Conservation (phyloP, 306 rosid genomes). For the Benincasa hispida region DNA sequence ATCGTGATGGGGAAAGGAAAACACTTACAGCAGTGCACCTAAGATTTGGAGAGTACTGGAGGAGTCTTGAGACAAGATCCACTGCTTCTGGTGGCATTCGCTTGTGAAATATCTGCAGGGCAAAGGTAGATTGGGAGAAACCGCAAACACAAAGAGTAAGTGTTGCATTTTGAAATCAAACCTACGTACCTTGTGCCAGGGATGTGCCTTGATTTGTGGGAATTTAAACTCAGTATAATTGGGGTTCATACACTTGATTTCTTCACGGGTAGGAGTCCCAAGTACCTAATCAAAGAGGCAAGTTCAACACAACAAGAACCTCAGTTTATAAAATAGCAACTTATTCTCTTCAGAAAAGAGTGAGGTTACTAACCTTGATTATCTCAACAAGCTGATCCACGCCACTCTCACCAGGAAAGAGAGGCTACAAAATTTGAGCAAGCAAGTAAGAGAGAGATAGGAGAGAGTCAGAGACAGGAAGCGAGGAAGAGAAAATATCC, state of each 20-base stretch:
- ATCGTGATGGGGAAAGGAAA: neutral
- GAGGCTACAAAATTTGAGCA: constrained; percentile 37
- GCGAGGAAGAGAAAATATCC: neutral
- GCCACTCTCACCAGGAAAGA: constrained; percentile 60
- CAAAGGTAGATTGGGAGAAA: neutral
- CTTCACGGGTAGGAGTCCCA: constrained; percentile 65
- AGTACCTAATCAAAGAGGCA: constrained; percentile 28
- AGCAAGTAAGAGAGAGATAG: constrained; percentile 4
- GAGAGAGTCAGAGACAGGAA: neutral
- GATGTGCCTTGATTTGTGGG: constrained; percentile 50
- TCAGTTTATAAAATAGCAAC: neutral
- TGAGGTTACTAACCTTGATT: constrained; percentile 34
- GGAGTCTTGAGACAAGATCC: constrained; percentile 61
- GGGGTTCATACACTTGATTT: constrained; percentile 69
- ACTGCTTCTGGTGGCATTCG: constrained; percentile 57
- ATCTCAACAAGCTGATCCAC: constrained; percentile 74
- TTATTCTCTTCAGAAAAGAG: neutral
- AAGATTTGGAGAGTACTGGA: constrained; percentile 59
- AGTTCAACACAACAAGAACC: neutral
- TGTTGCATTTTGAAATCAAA: neutral
- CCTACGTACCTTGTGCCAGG: constrained; percentile 42
- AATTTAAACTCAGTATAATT: constrained; percentile 57
- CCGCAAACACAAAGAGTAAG: neutral
- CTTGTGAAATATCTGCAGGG: constrained; percentile 49
- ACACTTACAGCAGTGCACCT: constrained; percentile 49